Base-by-base conservation (phyloP, 371 early-diverging fungal genomes). In the Actinomortierella wolfii region DNA sequence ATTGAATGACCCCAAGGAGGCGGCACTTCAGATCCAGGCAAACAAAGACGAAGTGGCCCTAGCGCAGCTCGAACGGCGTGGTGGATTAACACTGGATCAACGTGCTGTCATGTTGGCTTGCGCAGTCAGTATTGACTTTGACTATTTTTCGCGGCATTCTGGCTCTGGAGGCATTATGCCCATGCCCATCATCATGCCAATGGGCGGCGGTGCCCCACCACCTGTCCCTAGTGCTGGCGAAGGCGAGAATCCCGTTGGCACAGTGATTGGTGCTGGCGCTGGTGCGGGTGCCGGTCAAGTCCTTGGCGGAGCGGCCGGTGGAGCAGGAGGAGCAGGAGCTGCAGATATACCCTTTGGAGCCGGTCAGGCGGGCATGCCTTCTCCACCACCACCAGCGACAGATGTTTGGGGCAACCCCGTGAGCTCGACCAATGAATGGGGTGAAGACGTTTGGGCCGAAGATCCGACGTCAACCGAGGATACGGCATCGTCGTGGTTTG, bases 41-140 rank as follows among this genome's bases (percentile, higher is more conserved):
- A 25, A 56, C 50, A 73, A 73, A 54, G 73, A 73, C 28, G 67
- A 73, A 29, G 50, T 28, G 28, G 73, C 73, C 15, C 39, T 73
- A 20, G 55, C 54, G 8, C 69, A 66, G 18, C 46, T 73, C 29
- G 73, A 56, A 56, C 58, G 53, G 25, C 55, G 66, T 49, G 73
- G 89, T 28, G 84, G 82, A 9, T 61, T 94, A 75, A 87, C 91
- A 2, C 76, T 92, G 25, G 95, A 94, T 68, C 89, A 93, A 62
- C 85, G 94, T 43, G 95, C 95, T 8, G 89, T 94, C 9, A 86
- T 89, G 39, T 77, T 96, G 43, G 92, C 92, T 0, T 87, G 89
- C 51, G 95, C 95, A 49, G 81, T 94, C 44, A 89, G 89, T n/a
- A 89, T 94, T 54, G 96, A 96, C 69, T 90, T 94, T 62, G 96